Evolutionary conservation across 257 asterid genomes (phyloP), one percentile per base, ranked within the genome.

Genomic region (Ocimum tenuiflorum): DNA sequence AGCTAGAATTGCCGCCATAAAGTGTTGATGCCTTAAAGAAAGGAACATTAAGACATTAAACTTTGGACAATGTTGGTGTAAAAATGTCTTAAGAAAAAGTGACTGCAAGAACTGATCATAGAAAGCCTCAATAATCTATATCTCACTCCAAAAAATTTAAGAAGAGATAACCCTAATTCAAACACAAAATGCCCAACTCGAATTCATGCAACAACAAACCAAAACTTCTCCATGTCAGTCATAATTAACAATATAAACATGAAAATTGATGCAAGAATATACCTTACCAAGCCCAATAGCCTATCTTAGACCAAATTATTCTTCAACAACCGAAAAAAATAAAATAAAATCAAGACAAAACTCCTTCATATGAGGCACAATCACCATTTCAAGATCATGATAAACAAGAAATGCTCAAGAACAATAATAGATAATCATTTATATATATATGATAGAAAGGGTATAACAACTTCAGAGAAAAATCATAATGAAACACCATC

Each of bases 1-100:
- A 77, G 95, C 94, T 72, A 88, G 79, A 61, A 82, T 78, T 60
- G 84, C 85, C 63, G 86, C 87, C 96, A 91, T 86, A 38, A 23
- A 55, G 67, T 39, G 43, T 24, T 38, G 58, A 43, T 41, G 50
- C 87, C 95, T 77, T 78, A 64, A 70, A 24, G 69, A 24, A 19
- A 67, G 33, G 17, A 22, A 69, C 48, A 24, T 24, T 45, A 38
- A 27, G 3, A 45, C 18, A 31, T 65, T 15, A 47, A 27, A 24
- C 20, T 54, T 19, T n/a, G 22, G 12, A 38, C 35, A 54, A 69
- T 38, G 2, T 8, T 11, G 10, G 3, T 8, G 13, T 38, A 10
- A 38, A 8, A 4, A 9, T 8, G 6, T 38, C 45, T 8, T 6
- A 38, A 10, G 31, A 38, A 3, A 38, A n/a, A 38, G 10, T 38